A percentile compares a stretch with the other conserved stretches of the same genome.
These are phyloP conservation scores for Cutaneotrichosporon cyanovorans DNA, from an alignment of 1,284 basidiomycete genomes.

Conservation along the genomic window DNA sequence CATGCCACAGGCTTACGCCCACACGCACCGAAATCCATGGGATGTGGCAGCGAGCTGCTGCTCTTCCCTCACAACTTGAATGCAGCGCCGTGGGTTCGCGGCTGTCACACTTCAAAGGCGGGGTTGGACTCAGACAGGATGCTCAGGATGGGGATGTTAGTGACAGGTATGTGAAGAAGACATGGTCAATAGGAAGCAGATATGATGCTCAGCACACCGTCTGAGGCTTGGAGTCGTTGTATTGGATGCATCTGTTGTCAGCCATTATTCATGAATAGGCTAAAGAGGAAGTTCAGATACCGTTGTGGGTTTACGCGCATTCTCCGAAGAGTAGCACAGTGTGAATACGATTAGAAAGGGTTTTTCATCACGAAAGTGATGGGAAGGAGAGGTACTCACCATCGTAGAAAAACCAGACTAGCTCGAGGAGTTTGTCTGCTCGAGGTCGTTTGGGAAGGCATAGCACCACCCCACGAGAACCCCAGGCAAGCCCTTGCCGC, in stretches of 20 bases:
- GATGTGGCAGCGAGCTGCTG: slow-evolving; percentile 17
- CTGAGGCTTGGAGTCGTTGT: not conserved
- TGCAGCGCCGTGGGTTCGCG: slow-evolving; percentile 25
- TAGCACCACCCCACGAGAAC: not conserved
- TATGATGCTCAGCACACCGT: too few species aligned
- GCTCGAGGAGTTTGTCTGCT: slow-evolving; percentile 14
- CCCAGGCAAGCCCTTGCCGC: slow-evolving; percentile 9
- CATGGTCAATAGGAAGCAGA: too few species aligned
- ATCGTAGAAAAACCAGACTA: not conserved
- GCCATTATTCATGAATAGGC: slow-evolving; percentile 1
- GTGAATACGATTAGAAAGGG: slow-evolving; percentile 47
- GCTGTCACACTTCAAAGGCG: slow-evolving; percentile 35
- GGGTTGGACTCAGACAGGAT: too few species aligned
- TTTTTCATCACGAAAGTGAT: slow-evolving; percentile 34
- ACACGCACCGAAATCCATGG: slow-evolving; percentile 39
- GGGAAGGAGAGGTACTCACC: slow-evolving; percentile 8
- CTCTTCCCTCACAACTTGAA: slow-evolving; percentile 33
- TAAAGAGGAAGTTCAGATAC: slow-evolving; percentile 36
- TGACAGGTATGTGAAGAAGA: too few species aligned
- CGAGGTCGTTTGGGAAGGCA: slow-evolving; percentile 4
- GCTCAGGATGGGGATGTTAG: too few species aligned
- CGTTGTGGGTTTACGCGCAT: slow-evolving; percentile 43
- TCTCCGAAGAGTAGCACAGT: slow-evolving; percentile 42
- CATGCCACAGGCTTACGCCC: slow-evolving; percentile 18
- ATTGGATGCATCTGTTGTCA: slow-evolving; percentile 14